Base-by-base conservation (phyloP, 345 rosid genomes). In the Linum usitatissimum region DNA sequence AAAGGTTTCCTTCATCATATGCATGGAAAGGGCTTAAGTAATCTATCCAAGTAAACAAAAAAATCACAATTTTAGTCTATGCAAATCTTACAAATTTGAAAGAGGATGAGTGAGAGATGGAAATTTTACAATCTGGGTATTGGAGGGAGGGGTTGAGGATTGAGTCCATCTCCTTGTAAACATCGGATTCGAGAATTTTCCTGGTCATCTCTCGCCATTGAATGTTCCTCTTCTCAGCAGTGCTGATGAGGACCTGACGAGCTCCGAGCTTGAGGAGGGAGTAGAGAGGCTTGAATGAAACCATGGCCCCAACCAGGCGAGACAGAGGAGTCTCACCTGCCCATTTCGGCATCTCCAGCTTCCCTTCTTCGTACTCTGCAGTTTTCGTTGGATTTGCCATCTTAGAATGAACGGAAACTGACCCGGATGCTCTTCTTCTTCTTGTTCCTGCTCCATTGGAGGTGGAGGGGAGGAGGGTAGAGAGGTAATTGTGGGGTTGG, bases 11-110 rank as follows among this genome's bases (percentile, higher is more conserved):
- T 56, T 81, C 90, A 10, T 82, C 90, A 56, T 84, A 84, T 30
- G 86, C 90, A 71, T 84, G 90, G 76, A 84, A 84, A 66, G 90
- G 84, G 71, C 69, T 81, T 54, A 80, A 68, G 72, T 82, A 84
- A 72, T 84, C 89, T 84, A 80, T 66, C 61, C 17, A 65, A 36
- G 36, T 30, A 3, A 53, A 45, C 30, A 42, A 8, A 61, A 51
- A 23, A 23, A 23, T 23, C 28, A 23, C 28, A 23, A 23, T 23
- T 23, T 23, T 23, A 23, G 28, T n/a, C 28, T n/a, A 62, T 23
- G 28, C 6, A 61, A 10, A 15, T 28, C 30, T 2, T 30, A 17
- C 4, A 53, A 19, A 59, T 61, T 14, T 10, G 40, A 28, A 6
- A 58, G 36, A 65, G 0, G 8, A 42, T 21, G n/a, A 62, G 23